Evolutionary conservation across 2,329 filamentous ascomycete species (phyloP).

Genomic region (Colletotrichum cereale): DNA sequence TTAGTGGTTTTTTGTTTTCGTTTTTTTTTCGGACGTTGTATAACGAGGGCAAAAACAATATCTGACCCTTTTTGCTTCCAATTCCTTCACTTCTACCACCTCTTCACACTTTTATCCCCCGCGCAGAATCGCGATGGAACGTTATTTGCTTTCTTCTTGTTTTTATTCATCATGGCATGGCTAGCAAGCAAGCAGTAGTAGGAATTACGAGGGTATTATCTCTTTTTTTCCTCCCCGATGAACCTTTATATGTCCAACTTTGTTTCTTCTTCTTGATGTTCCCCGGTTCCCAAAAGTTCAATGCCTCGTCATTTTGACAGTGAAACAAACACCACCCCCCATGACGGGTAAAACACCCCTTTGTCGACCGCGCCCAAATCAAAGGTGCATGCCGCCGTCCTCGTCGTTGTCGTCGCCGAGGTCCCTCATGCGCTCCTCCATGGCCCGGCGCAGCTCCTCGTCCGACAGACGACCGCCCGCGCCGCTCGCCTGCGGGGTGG

Average conservation of each 20-base stretch:
- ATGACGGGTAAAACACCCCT: neutral
- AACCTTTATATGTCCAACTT: too few relatives aligned
- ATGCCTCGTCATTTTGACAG: constrained; percentile 21
- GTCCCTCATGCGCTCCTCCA: constrained; percentile 67
- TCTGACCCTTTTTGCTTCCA: neutral
- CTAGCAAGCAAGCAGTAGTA: constrained; percentile 34
- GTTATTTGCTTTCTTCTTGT: neutral
- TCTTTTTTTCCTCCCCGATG: constrained; percentile 1
- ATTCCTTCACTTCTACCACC: constrained; percentile 12
- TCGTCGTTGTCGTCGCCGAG: constrained; percentile 58
- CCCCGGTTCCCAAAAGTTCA: too few relatives aligned
- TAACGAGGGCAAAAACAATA: neutral
- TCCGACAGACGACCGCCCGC: constrained; percentile 66
- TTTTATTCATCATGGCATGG: constrained; percentile 34
- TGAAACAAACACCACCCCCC: neutral
- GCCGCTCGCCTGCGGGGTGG: constrained; percentile 18
- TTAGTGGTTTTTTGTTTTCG: neutral
- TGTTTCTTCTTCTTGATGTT: neutral
- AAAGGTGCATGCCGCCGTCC: constrained; percentile 74
- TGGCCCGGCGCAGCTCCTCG: constrained; percentile 67
- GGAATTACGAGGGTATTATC: constrained; percentile 34
- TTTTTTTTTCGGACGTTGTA: neutral
- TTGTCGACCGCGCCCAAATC: constrained; percentile 57
- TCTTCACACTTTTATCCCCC: neutral
- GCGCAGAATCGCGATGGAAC: constrained; percentile 21